Evolutionary conservation across 2,329 filamentous ascomycete species (phyloP), one percentile per base, ranked within the genome.

Genomic region (Chaetomiaceae sp.): DNA sequence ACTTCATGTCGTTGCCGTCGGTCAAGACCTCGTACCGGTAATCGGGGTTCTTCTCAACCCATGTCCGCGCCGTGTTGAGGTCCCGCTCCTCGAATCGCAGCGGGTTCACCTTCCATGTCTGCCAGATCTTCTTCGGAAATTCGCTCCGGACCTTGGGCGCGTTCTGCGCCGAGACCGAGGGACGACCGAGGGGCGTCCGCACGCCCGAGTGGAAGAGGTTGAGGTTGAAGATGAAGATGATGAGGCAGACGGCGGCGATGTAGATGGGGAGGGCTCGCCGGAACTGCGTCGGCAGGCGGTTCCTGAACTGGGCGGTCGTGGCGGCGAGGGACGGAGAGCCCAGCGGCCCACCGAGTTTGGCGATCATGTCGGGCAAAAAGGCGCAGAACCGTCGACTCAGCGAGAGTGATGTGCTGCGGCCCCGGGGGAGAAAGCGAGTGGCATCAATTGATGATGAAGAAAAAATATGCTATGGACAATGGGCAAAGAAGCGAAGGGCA

Each of bases 91-190:
- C 85, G 63, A 88, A 88, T 2, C 75, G 73, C 31, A 88, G 72
- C 2, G 85, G 82, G 57, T 85, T 79, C 25, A 85, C 79, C 66
- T 88, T 89, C 86, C 86, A 89, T 0, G 82, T 85, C 68, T 89
- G 86, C 86, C 85, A 89, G 60, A 89, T 86, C 69, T 89, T 89
- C 51, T 76, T 76, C 6, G 78, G 86, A 61, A 83, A 89, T 20
- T 65, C 63, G 34, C 27, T 45, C 27, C 61, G 62, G 23, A 48
- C 53, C 34, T 54, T 51, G 15, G 51, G 56, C 15, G 33, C 25
- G 38, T 33, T 38, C 3, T 39, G 40, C 20, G 39, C 48, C 14
- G 44, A 17, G 1, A 47, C 27, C 3, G 54, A 37, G 3, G 58
- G 49, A 0, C 34, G 59, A 9, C 54, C 20, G 42, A 59, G 27